A percentile compares a stretch with the other conserved stretches of the same genome.
phyloP scores from a whole-genome alignment of 306 rosid genomes.

The Albizia julibrissin region DNA sequence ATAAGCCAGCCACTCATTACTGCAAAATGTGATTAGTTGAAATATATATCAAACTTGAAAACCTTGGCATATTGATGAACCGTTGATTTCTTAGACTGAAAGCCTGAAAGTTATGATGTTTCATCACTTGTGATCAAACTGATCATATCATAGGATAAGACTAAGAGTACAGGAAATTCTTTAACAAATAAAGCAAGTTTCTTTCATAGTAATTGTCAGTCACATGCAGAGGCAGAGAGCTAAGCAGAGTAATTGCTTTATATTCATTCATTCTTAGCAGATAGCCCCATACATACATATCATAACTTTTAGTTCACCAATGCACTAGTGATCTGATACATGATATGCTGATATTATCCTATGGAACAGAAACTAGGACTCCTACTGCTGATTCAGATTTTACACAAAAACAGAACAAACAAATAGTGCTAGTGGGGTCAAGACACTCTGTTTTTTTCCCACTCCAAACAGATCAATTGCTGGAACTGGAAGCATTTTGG shows the following conservation, averaged over 20 bases:
- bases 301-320: slow-evolving; percentile 52
- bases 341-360: slow-evolving; percentile 52
- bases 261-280: slow-evolving; percentile 50
- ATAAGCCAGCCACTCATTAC: not conserved
- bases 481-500: slow-evolving; percentile 65
- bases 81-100: not conserved
- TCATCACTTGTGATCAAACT: not conserved
- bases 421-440: slow-evolving; percentile 63
- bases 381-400: slow-evolving; percentile 55
- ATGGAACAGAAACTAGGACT: slow-evolving; percentile 63
- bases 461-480: slow-evolving; percentile 46
- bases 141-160: not conserved
- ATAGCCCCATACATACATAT: slow-evolving; percentile 53
- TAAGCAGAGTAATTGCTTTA: slow-evolving; percentile 44
- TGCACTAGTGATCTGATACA: slow-evolving; percentile 34
- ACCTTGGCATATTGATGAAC: not conserved
- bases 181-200: not conserved
- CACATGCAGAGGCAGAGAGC: slow-evolving; percentile 15
- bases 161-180: not conserved
- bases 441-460: slow-evolving; percentile 12
- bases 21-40: not conserved
- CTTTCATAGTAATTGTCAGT: slow-evolving; percentile 6
- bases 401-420: slow-evolving; percentile 46
- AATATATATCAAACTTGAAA: not conserved
- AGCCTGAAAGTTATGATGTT: not conserved